Percentiles rank a stretch among this genome's conserved stretches.
Evolutionary conservation across 1,139 yeast genomes (phyloP).

Genomic region (Yamadazyma siamensis): DNA sequence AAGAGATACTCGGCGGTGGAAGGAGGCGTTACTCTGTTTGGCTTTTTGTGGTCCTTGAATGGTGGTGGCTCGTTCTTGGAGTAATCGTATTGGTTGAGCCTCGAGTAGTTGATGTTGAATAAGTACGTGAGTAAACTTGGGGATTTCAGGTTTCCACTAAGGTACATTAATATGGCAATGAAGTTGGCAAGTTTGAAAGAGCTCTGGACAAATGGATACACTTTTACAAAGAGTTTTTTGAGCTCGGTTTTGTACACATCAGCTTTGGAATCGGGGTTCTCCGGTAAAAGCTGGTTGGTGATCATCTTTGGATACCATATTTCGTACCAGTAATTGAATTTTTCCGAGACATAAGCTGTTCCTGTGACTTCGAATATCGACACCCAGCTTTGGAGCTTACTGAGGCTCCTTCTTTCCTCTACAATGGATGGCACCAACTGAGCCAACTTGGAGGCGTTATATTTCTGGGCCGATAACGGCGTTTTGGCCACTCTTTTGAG

Average conservation of each 20-base stretch:
- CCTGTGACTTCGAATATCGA: slow-evolving; percentile 65
- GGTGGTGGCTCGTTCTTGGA: slow-evolving; percentile 39
- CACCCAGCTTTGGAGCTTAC: slow-evolving; percentile 50
- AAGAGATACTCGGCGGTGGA: slow-evolving; percentile 45
- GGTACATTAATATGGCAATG: slow-evolving; percentile 58
- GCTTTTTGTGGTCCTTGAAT: slow-evolving; percentile 13
- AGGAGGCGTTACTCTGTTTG: slow-evolving; percentile 47
- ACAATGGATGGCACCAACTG: slow-evolving; percentile 47
- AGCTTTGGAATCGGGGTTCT: slow-evolving; percentile 27
- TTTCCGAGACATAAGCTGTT: slow-evolving; percentile 65
- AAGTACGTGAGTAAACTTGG: slow-evolving; percentile 63
- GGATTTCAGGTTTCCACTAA: slow-evolving; percentile 66
- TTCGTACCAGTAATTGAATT: slow-evolving; percentile 65
- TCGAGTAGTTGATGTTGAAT: slow-evolving; percentile 64
- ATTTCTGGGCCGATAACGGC: slow-evolving; percentile 29
- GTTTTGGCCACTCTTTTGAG: slow-evolving; percentile 59
- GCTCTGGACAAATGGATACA: slow-evolving; percentile 61
- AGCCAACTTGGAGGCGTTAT: slow-evolving; percentile 32
- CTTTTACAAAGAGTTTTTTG: slow-evolving; percentile 48
- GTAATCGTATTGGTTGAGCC: slow-evolving; percentile 65
- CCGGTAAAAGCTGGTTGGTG: slow-evolving; percentile 40
- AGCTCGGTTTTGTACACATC: slow-evolving; percentile 27
- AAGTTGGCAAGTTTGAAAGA: slow-evolving; percentile 49
- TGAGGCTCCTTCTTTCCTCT: slow-evolving; percentile 55
- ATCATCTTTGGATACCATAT: slow-evolving; percentile 57